These are phyloP conservation scores for Eimeria praecox DNA, from an alignment of 169 alveolate species.

Conservation along the genomic window DNA sequence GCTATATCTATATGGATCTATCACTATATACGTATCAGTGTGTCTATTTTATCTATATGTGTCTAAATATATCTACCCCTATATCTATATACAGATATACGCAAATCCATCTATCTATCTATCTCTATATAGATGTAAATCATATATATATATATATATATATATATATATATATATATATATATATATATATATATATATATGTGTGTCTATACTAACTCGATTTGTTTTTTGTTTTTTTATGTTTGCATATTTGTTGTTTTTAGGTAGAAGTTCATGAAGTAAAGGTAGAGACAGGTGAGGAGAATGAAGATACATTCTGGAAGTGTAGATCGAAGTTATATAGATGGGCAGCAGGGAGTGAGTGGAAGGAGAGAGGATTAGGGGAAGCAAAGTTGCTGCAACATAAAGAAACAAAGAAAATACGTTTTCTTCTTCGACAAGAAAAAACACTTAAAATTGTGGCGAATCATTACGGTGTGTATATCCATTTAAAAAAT, in stretches of 20 bases:
- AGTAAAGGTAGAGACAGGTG: constrained; percentile 97
- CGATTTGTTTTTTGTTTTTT: neutral
- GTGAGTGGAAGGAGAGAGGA: constrained; percentile 99
- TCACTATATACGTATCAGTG: too few species aligned
- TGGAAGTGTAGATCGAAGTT: constrained; percentile 96
- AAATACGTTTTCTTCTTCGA: constrained; percentile 95
- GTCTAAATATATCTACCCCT: too few species aligned
- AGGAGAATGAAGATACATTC: constrained; percentile 97
- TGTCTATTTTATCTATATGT: too few species aligned
- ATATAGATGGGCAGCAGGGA: constrained; percentile 94
- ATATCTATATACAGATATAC: too few species aligned
- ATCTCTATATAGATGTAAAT: too few species aligned
- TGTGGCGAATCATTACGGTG: constrained; percentile 97
- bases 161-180: neutral
- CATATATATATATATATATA: neutral
- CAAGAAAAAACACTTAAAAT: constrained; percentile 98
- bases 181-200: neutral
- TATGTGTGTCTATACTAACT: too few species aligned
- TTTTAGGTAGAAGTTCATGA: constrained; percentile 95
- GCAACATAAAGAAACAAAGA: constrained; percentile 95
- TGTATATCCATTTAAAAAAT: too few species aligned
- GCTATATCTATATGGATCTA: too few species aligned
- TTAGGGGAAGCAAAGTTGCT: constrained; percentile 97
- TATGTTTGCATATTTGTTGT: neutral
- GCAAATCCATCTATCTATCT: too few species aligned